Evolutionary conservation across 352 stramenopile species (phyloP).

Genomic region (Aphanomyces astaci): DNA sequence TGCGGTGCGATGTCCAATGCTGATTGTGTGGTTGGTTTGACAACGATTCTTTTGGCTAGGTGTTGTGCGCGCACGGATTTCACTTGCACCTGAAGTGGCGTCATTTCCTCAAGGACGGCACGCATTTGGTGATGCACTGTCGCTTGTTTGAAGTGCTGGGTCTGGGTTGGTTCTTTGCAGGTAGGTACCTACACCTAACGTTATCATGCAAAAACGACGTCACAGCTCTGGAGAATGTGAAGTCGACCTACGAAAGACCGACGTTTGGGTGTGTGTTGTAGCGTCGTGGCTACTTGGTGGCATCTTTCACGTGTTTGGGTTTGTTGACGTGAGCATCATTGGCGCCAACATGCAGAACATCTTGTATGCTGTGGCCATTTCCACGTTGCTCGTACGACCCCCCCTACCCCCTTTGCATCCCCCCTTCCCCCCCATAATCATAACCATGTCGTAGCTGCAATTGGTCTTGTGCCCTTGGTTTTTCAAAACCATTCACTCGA

Average conservation of each 20-base stretch:
- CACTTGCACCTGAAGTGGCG: slow-evolving; percentile 59
- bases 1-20: slow-evolving; percentile 16
- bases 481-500: slow-evolving; percentile 15
- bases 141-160: slow-evolving; percentile 54
- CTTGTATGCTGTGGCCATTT: slow-evolving; percentile 9
- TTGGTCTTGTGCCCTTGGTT: slow-evolving; percentile 17
- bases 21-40: not conserved
- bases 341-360: slow-evolving; percentile 16
- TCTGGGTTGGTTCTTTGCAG: slow-evolving; percentile 36
- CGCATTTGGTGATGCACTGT: slow-evolving; percentile 58
- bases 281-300: slow-evolving; percentile 54
- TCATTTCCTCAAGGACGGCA: slow-evolving; percentile 50
- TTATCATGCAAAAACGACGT: too few species aligned
- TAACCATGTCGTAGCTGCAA: slow-evolving; percentile 1
- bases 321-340: slow-evolving; percentile 55
- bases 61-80: slow-evolving; percentile 54
- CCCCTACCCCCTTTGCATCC: not conserved
- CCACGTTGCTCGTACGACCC: not conserved
- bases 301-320: slow-evolving; percentile 47
- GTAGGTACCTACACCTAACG: not conserved
- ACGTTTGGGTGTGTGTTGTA: slow-evolving; percentile 22
- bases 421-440: not conserved
- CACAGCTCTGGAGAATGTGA: too few species aligned
- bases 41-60: not conserved
- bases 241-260: too few species aligned